Evolutionary conservation across 495 filamentous ascomycete genomes (phyloP).

Genomic region (Podospora tetraspora): DNA sequence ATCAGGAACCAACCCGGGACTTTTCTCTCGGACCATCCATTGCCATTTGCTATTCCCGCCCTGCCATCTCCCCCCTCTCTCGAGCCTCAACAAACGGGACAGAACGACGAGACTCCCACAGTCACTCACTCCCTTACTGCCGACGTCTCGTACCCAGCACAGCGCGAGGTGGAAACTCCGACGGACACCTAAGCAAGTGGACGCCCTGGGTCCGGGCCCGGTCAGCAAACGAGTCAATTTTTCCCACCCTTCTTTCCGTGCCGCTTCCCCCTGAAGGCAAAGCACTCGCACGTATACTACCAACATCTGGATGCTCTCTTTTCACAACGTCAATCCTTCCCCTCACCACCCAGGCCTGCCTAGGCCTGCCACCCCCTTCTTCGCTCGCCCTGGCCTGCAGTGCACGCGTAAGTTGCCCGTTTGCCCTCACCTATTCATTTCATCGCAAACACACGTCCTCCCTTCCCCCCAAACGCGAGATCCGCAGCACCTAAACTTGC

Average conservation of each 20-base stretch:
- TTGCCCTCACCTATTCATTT: neutral
- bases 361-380: neutral
- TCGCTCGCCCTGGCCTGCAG: neutral
- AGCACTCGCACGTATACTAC: neutral
- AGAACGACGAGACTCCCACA: no score
- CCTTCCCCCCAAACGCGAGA: neutral
- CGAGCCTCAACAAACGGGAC: no score
- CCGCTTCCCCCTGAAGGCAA: neutral
- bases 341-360: neutral
- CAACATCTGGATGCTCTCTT: neutral
- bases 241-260: neutral
- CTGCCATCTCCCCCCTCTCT: neutral
- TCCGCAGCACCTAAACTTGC: neutral
- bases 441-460: neutral
- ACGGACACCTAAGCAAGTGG: neutral
- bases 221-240: neutral
- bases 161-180: neutral
- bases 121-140: neutral
- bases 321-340: neutral
- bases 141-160: neutral
- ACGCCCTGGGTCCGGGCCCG: no score
- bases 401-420: neutral
- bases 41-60: neutral
- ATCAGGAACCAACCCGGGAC: neutral
- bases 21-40: neutral